A percentile compares a stretch with the other conserved stretches of the same genome.
Conservation (phyloP, 129 eudicot species). For the Heracleum sosnowskyi region DNA sequence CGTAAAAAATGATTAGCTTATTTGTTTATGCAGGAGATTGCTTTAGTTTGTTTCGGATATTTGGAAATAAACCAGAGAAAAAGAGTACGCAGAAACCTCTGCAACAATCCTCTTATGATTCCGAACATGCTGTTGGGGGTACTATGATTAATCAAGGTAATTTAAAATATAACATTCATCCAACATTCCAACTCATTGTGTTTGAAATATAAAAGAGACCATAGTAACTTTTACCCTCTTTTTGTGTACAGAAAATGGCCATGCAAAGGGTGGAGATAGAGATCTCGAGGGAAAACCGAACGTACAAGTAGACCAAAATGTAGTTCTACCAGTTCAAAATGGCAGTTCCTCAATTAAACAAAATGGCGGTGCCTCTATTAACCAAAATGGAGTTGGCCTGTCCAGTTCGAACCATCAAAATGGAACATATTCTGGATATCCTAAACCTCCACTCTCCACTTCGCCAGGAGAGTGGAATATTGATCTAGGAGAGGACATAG, state of each 20-base stretch:
- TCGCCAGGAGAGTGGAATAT: neutral
- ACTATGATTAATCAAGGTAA: constrained; percentile 1
- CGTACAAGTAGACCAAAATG: neutral
- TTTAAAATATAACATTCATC: neutral
- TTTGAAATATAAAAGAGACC: neutral
- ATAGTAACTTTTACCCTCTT: neutral
- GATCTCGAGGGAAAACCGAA: neutral
- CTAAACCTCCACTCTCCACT: neutral
- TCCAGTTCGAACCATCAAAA: neutral
- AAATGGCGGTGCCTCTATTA: neutral
- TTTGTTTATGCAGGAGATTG: constrained; percentile 28
- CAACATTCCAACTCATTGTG: neutral
- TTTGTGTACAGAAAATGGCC: neutral
- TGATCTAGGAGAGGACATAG: neutral
- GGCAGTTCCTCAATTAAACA: neutral
- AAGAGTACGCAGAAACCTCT: neutral
- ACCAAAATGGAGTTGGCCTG: neutral
- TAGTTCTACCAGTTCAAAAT: neutral
- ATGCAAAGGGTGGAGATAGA: neutral
- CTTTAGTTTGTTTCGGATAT: constrained; percentile 23
- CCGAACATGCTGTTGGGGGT: neutral
- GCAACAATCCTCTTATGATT: neutral
- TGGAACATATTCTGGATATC: neutral
- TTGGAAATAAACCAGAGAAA: constrained; percentile 6
- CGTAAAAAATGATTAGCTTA: neutral